phyloP scores from a whole-genome alignment of 805 yeast genomes.

The Scheffersomyces ergatensis region DNA sequence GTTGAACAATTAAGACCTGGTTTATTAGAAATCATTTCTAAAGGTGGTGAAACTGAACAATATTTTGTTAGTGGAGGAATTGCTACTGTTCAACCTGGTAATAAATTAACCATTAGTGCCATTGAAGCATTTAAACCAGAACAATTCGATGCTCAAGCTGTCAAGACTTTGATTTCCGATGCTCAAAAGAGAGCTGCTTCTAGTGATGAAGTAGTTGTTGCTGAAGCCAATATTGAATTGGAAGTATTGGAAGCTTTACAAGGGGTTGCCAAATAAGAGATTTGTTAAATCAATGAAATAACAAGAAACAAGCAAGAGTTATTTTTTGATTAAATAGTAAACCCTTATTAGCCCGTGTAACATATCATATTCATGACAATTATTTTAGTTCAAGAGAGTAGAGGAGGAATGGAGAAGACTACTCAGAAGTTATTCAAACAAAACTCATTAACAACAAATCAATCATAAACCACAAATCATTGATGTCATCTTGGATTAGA shows the following conservation, averaged over 20 bases:
- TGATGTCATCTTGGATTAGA: too few species aligned
- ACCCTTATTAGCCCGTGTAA: too few species aligned
- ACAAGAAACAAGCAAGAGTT: too few species aligned
- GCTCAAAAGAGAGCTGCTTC: slow-evolving; percentile 90
- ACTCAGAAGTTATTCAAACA: too few species aligned
- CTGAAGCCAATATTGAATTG: slow-evolving; percentile 92
- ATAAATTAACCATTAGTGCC: slow-evolving; percentile 85
- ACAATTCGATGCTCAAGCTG: slow-evolving; percentile 75
- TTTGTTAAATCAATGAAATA: background rate
- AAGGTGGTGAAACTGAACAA: slow-evolving; percentile 67
- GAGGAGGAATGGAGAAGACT: too few species aligned
- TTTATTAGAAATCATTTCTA: slow-evolving; percentile 85
- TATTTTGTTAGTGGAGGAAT: slow-evolving; percentile 95
- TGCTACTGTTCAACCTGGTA: slow-evolving; percentile 94
- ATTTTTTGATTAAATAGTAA: too few species aligned
- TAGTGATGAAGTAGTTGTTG: slow-evolving; percentile 83
- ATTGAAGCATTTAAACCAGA: slow-evolving; percentile 94
- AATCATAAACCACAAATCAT: too few species aligned
- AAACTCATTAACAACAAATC: too few species aligned
- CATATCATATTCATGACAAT: too few species aligned
- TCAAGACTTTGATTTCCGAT: slow-evolving; percentile 80
- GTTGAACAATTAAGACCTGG: slow-evolving; percentile 97
- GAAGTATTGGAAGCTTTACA: slow-evolving; percentile 95
- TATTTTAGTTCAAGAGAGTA: too few species aligned
- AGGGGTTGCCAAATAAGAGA: slow-evolving; percentile 64